A percentile compares a stretch with the other conserved stretches of the same genome.
Evolutionary conservation across 1,139 yeast genomes (phyloP).

Genomic region (Meyerozyma elateridarum): DNA sequence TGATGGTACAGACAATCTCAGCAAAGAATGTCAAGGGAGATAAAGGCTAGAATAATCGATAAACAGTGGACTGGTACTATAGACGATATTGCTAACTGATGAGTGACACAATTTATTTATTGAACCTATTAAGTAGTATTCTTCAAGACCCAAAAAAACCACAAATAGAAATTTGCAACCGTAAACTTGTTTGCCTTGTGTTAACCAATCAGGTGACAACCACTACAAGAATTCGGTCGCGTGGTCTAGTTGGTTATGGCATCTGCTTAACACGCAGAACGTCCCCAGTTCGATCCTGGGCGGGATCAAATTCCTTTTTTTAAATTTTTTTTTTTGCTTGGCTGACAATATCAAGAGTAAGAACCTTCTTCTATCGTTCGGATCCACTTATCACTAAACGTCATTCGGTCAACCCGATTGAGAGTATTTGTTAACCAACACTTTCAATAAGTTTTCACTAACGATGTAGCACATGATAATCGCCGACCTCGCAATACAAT

Average conservation of each 20-base stretch:
- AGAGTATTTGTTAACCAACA: not conserved
- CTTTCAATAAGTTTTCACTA: not conserved
- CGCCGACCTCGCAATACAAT: too few relatives aligned
- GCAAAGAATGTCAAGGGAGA: too few relatives aligned
- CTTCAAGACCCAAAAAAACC: not conserved
- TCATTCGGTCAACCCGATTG: not conserved
- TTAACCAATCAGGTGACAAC: too few relatives aligned
- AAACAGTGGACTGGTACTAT: too few relatives aligned
- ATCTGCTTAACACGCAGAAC: slow-evolving; percentile 99
- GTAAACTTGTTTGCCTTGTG: not conserved
- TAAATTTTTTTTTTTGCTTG: not conserved
- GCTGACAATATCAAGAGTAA: not conserved
- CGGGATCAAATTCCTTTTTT: slow-evolving; percentile 16
- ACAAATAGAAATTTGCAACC: not conserved
- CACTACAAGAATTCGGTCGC: slow-evolving; percentile 2
- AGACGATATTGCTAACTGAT: too few relatives aligned
- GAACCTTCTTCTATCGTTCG: not conserved
- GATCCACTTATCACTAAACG: not conserved
- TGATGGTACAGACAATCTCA: not conserved
- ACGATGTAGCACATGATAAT: too few relatives aligned
- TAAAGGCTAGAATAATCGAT: too few relatives aligned
- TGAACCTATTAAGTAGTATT: not conserved
- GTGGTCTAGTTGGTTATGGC: slow-evolving; percentile 99
- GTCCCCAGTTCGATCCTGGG: slow-evolving; percentile 99
- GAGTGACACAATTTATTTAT: too few relatives aligned